phyloP scores from a whole-genome alignment of 148 eudicot genomes.

The Drosera capensis region DNA sequence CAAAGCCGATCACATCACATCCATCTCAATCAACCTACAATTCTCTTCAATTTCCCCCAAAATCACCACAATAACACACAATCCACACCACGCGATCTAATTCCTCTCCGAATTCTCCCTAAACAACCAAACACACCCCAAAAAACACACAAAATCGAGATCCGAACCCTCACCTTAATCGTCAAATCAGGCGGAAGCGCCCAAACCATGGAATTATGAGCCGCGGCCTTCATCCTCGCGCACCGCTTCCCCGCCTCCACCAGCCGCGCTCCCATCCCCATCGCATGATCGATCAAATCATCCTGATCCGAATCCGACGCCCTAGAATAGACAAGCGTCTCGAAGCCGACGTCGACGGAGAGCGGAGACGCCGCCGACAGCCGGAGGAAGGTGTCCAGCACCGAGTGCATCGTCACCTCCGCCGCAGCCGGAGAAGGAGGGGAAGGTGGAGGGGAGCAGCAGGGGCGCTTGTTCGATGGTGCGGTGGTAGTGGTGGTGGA shows the following conservation, averaged over 20 bases:
- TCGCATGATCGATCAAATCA: conserved; percentile 32
- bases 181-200: conserved; percentile 41
- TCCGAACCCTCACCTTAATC: conserved; percentile 22
- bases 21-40: no score
- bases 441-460: conserved; percentile 11
- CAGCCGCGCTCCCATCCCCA: conserved; percentile 24
- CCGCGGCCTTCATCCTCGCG: conserved; percentile 24
- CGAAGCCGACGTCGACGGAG: conserved; percentile 23
- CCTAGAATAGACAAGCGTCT: conserved; percentile 23
- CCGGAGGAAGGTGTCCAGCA: conserved; percentile 24
- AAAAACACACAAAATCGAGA: not conserved
- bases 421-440: not conserved
- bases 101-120: not conserved
- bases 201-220: conserved; percentile 39
- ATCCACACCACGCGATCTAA: no score
- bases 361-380: conserved; percentile 18
- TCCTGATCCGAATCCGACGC: conserved; percentile 24
- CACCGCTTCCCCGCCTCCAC: conserved; percentile 40
- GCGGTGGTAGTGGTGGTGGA: conserved; percentile 19
- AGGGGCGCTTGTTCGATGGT: conserved; percentile 30
- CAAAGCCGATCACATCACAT: no score
- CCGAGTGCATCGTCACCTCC: conserved; percentile 14
- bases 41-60: no score
- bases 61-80: no score
- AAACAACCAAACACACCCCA: not conserved